phyloP scores from a whole-genome alignment of 1,139 yeast species.

The Hansenula lynferdii region DNA sequence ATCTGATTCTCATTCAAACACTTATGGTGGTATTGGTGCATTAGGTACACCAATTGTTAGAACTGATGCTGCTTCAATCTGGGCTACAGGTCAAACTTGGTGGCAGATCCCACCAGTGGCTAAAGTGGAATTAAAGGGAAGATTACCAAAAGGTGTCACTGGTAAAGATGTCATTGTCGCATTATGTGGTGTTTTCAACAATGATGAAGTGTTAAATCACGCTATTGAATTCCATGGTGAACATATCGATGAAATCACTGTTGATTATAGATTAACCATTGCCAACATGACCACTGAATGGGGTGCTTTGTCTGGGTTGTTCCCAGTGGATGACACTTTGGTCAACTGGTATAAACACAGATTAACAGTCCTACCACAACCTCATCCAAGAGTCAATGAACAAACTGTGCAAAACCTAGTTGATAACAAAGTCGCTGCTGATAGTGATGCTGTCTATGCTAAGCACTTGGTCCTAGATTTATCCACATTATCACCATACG shows the following conservation, averaged over 20 bases:
- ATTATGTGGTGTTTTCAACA: constrained; percentile 89
- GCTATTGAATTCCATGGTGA: constrained; percentile 96
- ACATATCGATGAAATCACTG: constrained; percentile 65
- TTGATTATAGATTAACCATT: constrained; percentile 91
- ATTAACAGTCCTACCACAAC: constrained; percentile 59
- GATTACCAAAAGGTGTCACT: constrained; percentile 79
- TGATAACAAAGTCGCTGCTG: constrained; percentile 48
- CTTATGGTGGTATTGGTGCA: constrained; percentile 95
- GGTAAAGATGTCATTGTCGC: constrained; percentile 98
- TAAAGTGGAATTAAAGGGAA: constrained; percentile 78
- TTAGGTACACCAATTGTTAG: constrained; percentile 97
- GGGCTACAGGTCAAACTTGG: constrained; percentile 99
- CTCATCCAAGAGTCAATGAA: constrained; percentile 81
- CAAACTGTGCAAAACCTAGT: constrained; percentile 48
- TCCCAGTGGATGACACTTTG: constrained; percentile 84
- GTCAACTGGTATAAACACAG: constrained; percentile 75
- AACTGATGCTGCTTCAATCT: constrained; percentile 97
- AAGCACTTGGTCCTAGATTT: constrained; percentile 81
- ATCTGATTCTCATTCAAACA: constrained; percentile 95
- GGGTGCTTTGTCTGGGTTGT: constrained; percentile 97
- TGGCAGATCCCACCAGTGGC: constrained; percentile 99
- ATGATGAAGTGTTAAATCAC: constrained; percentile 94
- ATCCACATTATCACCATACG: constrained; percentile 79
- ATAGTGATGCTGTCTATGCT: constrained; percentile 77
- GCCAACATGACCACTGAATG: constrained; percentile 99